Conservation (phyloP, 495 filamentous ascomycete genomes). For the Talaromyces ruber region DNA sequence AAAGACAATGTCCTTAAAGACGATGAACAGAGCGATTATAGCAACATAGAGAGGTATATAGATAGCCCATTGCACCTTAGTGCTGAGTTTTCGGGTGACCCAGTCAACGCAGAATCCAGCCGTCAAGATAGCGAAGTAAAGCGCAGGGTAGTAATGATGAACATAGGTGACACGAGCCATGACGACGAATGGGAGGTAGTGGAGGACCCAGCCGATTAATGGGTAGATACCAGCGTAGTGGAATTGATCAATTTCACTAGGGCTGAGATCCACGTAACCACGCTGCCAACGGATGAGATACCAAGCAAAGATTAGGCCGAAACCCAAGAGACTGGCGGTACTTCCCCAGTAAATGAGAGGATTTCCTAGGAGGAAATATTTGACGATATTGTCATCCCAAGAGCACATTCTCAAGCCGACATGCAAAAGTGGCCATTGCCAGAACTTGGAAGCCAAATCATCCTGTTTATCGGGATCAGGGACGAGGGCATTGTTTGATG, state of each 20-base stretch:
- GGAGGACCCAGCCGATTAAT: conserved; percentile 86
- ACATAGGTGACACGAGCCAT: conserved; percentile 99
- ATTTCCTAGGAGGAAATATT: conserved; percentile 98
- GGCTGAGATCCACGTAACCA: conserved; percentile 76
- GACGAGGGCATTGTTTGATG: conserved; percentile 96
- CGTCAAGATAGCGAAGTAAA: conserved; percentile 91
- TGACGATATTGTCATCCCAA: conserved; percentile 92
- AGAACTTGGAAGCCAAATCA: conserved; percentile 91
- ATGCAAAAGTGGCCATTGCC: conserved; percentile 96
- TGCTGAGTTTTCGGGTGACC: conserved; percentile 54
- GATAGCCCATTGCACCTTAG: conserved; percentile 47
- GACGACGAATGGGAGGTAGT: conserved; percentile 90
- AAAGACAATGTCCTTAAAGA: conserved; percentile 93
- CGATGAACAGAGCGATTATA: conserved; percentile 71
- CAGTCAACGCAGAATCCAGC: conserved; percentile 88
- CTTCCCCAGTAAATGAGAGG: conserved; percentile 94
- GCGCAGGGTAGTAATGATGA: conserved; percentile 98
- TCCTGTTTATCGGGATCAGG: conserved; percentile 99
- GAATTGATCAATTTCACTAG: conserved; percentile 77
- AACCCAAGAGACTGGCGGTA: conserved; percentile 64
- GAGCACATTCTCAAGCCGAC: conserved; percentile 97
- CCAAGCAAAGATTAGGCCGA: conserved; percentile 65
- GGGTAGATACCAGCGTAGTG: conserved; percentile 92
- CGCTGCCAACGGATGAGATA: conserved; percentile 95
- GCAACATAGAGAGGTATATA: conserved; percentile 64